Evolutionary conservation across 257 asterid species (phyloP).

Genomic region (Solanum virginianum): DNA sequence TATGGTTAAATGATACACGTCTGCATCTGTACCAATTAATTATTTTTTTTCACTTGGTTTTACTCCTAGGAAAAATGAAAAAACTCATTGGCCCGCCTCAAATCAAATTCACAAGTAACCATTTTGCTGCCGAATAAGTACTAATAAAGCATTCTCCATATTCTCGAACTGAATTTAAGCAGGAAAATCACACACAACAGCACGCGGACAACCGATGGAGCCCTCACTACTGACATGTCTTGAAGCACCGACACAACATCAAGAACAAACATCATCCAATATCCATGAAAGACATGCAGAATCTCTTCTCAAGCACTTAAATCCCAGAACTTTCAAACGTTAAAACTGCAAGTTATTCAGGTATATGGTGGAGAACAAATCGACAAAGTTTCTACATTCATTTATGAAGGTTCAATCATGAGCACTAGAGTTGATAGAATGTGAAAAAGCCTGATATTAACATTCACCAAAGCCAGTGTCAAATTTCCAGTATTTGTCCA

Average conservation of each 20-base stretch:
- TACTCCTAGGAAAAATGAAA: neutral
- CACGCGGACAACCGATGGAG: neutral
- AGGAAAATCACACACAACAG: neutral
- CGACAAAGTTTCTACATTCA: neutral
- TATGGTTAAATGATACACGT: neutral
- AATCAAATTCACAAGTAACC: neutral
- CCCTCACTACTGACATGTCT: neutral
- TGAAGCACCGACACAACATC: neutral
- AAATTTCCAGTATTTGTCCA: neutral
- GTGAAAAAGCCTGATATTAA: conserved; percentile 1
- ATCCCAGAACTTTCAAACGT: neutral
- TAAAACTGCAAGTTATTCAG: neutral
- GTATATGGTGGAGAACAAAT: neutral
- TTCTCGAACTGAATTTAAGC: neutral
- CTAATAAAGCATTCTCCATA: neutral
- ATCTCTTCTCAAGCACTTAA: neutral
- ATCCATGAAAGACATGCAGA: neutral
- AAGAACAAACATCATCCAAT: neutral
- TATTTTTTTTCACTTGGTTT: neutral
- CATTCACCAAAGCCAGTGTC: conserved; percentile 6
- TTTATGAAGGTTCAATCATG: neutral
- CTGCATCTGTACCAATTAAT: neutral
- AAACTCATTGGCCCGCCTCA: neutral
- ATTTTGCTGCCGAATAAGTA: neutral
- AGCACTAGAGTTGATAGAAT: neutral